Conservation (phyloP, 2,329 filamentous ascomycete species). For the Hypoxylon sp. region DNA sequence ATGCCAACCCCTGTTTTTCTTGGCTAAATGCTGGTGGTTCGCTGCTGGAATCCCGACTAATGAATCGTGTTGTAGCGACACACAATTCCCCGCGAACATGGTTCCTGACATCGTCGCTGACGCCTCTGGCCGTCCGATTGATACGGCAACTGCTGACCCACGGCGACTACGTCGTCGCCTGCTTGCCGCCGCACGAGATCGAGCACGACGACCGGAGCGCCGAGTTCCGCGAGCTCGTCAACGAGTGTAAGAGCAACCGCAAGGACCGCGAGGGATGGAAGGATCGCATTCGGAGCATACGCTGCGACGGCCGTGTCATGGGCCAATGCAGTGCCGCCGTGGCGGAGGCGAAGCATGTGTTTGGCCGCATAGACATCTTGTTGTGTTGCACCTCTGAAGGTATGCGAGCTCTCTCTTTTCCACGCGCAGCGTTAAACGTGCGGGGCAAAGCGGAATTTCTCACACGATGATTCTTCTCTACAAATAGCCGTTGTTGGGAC, state of each 20-base stretch:
- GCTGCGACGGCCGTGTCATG: slow-evolving; percentile 73
- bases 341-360: slow-evolving; percentile 86
- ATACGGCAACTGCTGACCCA: slow-evolving; percentile 87
- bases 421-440: slow-evolving; percentile 13
- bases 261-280: slow-evolving; percentile 84
- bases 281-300: slow-evolving; percentile 78
- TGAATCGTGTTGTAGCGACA: slow-evolving; percentile 66
- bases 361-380: slow-evolving; percentile 90
- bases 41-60: slow-evolving; percentile 51
- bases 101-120: slow-evolving; percentile 90
- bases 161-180: slow-evolving; percentile 91
- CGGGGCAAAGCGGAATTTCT: slow-evolving; percentile 39
- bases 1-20: slow-evolving; percentile 42
- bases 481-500: slow-evolving; percentile 83
- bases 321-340: slow-evolving; percentile 86
- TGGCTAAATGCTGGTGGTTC: slow-evolving; percentile 38
- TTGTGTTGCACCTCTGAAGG: slow-evolving; percentile 91
- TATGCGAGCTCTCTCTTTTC: slow-evolving; percentile 56
- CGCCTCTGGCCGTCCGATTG: slow-evolving; percentile 86
- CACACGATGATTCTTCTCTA: slow-evolving; percentile 35
- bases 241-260: slow-evolving; percentile 73
- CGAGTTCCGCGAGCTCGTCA: slow-evolving; percentile 85
- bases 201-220: slow-evolving; percentile 81
- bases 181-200: slow-evolving; percentile 83
- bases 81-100: slow-evolving; percentile 87